phyloP scores from a whole-genome alignment of 257 asterid species.

The Rhazya stricta region DNA sequence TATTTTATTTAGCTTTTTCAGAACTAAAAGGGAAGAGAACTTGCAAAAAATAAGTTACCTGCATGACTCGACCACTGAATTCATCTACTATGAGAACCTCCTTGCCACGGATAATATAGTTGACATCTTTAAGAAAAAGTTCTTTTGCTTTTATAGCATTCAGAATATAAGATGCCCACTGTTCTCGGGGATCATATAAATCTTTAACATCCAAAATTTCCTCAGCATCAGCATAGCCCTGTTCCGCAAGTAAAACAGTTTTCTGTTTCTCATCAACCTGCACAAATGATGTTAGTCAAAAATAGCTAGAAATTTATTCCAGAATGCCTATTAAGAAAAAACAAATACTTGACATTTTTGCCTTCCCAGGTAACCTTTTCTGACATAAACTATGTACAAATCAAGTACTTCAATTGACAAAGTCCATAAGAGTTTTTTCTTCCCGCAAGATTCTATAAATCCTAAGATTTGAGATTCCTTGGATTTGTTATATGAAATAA shows the following conservation, averaged over 20 bases:
- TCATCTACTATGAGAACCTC: constrained; percentile 96
- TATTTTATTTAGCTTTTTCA: constrained; percentile 7
- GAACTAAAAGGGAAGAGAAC: constrained; percentile 13
- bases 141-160: constrained; percentile 95
- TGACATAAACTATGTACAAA: neutral
- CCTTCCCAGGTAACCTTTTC: neutral
- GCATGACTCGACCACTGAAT: constrained; percentile 99
- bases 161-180: constrained; percentile 93
- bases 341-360: neutral
- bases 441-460: neutral
- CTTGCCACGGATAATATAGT: constrained; percentile 87
- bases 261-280: constrained; percentile 98
- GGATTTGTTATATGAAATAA: neutral
- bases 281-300: constrained; percentile 21
- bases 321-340: constrained; percentile 1
- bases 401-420: neutral
- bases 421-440: neutral
- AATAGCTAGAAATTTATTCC: neutral
- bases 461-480: neutral
- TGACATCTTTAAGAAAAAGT: constrained; percentile 91
- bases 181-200: constrained; percentile 96
- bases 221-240: constrained; percentile 97
- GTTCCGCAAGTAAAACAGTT: constrained; percentile 77
- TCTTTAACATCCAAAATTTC: constrained; percentile 92
- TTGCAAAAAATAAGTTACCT: constrained; percentile 47